Evolutionary conservation across 306 rosid species (phyloP).

Genomic region (Malus sieversii): DNA sequence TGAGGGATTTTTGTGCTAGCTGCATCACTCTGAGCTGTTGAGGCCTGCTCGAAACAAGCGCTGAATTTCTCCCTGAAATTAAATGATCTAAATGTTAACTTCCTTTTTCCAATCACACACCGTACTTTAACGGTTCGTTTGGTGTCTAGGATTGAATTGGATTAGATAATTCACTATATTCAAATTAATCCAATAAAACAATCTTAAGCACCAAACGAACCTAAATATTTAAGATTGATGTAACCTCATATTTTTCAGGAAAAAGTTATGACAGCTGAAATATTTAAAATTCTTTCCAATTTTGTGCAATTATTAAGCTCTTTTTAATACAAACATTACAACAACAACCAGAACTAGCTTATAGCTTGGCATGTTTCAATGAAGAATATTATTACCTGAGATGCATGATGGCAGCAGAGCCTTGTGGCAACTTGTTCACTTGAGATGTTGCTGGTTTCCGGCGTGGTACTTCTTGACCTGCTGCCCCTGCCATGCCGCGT

Average conservation of each 20-base stretch:
- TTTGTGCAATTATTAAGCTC: background rate
- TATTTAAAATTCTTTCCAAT: background rate
- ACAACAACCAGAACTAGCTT: background rate
- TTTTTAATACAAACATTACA: no score
- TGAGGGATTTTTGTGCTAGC: conserved; percentile 12
- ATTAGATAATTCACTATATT: background rate
- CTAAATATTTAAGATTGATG: no score
- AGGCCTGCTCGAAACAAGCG: conserved; percentile 15
- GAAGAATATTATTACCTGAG: conserved; percentile 41
- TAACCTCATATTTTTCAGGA: no score
- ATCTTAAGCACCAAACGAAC: background rate
- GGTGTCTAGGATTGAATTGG: background rate
- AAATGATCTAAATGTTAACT: background rate
- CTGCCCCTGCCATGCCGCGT: conserved; percentile 31
- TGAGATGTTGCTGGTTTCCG: conserved; percentile 20
- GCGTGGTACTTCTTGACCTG: conserved; percentile 18
- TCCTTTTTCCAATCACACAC: background rate
- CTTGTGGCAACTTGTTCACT: conserved; percentile 29
- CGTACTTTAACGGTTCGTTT: background rate
- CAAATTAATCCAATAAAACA: background rate
- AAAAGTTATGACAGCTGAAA: background rate
- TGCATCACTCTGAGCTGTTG: conserved; percentile 17
- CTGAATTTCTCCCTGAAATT: conserved; percentile 61
- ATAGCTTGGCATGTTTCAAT: background rate
- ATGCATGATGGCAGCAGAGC: conserved; percentile 52